Base-by-base conservation (phyloP, 306 rosid genomes). In the Trifolium pratense region DNA sequence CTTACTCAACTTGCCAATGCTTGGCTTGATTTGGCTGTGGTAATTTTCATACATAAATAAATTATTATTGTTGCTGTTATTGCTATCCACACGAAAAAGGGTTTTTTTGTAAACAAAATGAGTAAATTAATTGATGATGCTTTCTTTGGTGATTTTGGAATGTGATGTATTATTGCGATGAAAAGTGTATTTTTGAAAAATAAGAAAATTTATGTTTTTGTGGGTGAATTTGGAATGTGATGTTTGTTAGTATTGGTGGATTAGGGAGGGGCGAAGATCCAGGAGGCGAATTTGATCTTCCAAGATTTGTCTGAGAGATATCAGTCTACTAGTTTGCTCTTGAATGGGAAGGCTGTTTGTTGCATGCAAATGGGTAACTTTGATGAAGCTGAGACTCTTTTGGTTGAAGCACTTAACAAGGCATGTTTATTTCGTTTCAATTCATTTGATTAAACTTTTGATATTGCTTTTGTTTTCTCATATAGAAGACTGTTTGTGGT, bases 351-450 rank as follows among this genome's bases (percentile, higher is more conserved):
- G 85, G 99, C 99, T 61, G 97, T 95, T 75, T 95, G 96, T 86
- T 95, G 99, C 84, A 90, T 95, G 87, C 99, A 90, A 82, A 95
- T 95, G 99, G 97, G 97, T 13, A 95, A 90, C 85, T 95, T 95
- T 82, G 97, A 95, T 42, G 99, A 95, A 82, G 99, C 99, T 15
- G 97, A 91, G 83, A 87, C 92, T 23, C 89, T 95, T 64, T 86
- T 95, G 82, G 96, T 91, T 59, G 99, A 95, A 77, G 97, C 99
- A 25, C 82, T 91, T 29, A 89, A 88, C 89, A 95, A 90, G 97
- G 99, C 84, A 85, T 48, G 89, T 74, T 66, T 78, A 0, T 13
- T 69, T 69, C 16, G n/a, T n/a, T n/a, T n/a, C n/a, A n/a, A n/a
- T n/a, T n/a, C n/a, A n/a, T n/a, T n/a, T n/a, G n/a, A n/a, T n/a